phyloP scores from a whole-genome alignment of 768 basidiomycete species.

The Lactarius vividus region DNA sequence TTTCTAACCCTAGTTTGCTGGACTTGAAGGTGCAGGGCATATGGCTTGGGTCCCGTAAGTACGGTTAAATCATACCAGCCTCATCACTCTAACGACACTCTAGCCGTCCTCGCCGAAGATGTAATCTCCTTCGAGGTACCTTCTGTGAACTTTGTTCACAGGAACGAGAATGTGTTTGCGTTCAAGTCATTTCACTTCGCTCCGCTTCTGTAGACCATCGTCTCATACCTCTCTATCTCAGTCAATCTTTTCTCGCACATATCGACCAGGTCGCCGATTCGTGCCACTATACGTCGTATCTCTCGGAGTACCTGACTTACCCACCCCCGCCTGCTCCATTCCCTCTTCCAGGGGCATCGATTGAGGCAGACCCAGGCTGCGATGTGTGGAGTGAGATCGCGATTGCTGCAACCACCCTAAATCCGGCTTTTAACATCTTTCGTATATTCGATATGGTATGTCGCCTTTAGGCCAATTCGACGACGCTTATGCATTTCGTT shows the following conservation, averaged over 20 bases:
- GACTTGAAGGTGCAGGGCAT: constrained; percentile 19
- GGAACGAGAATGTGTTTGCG: constrained; percentile 15
- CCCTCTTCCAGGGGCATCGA: constrained; percentile 18
- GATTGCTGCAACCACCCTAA: constrained; percentile 14
- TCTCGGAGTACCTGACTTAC: constrained; percentile 20
- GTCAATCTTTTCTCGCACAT: constrained; percentile 25
- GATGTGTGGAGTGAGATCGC: constrained; percentile 12
- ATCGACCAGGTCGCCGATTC: constrained; percentile 15
- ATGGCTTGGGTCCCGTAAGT: constrained; percentile 25
- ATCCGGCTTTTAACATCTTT: constrained; percentile 26
- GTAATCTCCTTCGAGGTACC: not conserved
- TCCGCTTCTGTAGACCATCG: not conserved
- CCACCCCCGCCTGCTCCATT: constrained; percentile 26
- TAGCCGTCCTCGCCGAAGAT: not conserved
- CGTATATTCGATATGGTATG: constrained; percentile 27
- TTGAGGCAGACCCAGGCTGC: constrained; percentile 16
- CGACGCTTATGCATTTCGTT: not conserved
- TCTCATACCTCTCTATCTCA: constrained; percentile 7
- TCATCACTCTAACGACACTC: not conserved
- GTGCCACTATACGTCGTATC: constrained; percentile 22
- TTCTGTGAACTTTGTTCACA: constrained; percentile 19
- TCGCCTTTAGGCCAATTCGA: no score
- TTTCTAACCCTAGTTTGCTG: constrained; percentile 14
- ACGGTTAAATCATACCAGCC: not conserved
- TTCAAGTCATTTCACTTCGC: constrained; percentile 15